Conservation (phyloP, 2,329 filamentous ascomycete genomes). For the Colletotrichum chlorophyti region DNA sequence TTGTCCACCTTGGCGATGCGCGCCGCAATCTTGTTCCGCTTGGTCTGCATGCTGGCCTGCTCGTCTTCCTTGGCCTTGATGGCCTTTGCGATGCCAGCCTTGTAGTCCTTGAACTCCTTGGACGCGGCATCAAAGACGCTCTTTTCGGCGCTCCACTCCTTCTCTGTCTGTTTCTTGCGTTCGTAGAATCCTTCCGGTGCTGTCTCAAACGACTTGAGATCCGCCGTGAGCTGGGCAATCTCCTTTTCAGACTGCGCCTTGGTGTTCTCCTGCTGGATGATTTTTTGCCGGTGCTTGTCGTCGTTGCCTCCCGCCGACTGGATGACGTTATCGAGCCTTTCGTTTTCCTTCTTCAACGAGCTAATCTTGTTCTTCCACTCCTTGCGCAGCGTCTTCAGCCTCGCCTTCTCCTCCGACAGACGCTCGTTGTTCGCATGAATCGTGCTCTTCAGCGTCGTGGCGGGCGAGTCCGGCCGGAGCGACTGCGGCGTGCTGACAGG, state of each 20-base stretch:
- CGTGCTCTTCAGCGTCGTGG: slow-evolving; percentile 77
- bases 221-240: slow-evolving; percentile 56
- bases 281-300: slow-evolving; percentile 77
- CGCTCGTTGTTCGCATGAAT: slow-evolving; percentile 76
- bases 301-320: slow-evolving; percentile 75
- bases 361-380: slow-evolving; percentile 76
- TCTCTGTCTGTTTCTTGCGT: slow-evolving; percentile 62
- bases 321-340: slow-evolving; percentile 70
- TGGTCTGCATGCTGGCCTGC: slow-evolving; percentile 66
- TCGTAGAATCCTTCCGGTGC: slow-evolving; percentile 68
- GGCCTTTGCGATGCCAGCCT: slow-evolving; percentile 67
- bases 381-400: slow-evolving; percentile 74
- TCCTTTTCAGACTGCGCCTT: slow-evolving; percentile 70
- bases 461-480: slow-evolving; percentile 76
- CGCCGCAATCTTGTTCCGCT: slow-evolving; percentile 74
- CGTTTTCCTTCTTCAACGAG: slow-evolving; percentile 75
- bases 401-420: slow-evolving; percentile 71
- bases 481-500: slow-evolving; percentile 59
- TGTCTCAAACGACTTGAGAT: slow-evolving; percentile 70
- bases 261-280: slow-evolving; percentile 77
- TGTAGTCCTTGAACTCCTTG: slow-evolving; percentile 62
- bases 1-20: slow-evolving; percentile 76
- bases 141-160: slow-evolving; percentile 61
- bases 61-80: slow-evolving; percentile 70
- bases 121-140: slow-evolving; percentile 65